phyloP scores from a whole-genome alignment of 2,329 filamentous ascomycete species.

The Helotiales sp. region DNA sequence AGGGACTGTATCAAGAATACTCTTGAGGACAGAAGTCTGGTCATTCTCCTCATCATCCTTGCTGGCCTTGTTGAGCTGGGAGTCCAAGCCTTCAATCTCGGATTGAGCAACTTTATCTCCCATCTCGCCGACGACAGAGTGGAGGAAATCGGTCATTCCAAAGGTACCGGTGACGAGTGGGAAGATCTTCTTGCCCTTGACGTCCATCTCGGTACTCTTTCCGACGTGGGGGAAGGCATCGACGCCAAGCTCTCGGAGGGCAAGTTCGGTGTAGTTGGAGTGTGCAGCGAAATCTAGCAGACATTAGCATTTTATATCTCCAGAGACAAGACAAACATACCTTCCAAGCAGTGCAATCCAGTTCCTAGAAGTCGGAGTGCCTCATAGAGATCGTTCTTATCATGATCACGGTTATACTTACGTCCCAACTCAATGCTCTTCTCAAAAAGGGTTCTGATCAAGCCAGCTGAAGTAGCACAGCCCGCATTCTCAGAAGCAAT shows the following conservation, averaged over 20 bases:
- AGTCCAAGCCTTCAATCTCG: slow-evolving; percentile 21
- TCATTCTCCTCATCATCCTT: slow-evolving; percentile 19
- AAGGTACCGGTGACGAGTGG: slow-evolving; percentile 89
- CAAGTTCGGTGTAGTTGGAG: slow-evolving; percentile 88
- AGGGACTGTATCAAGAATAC: slow-evolving; percentile 20
- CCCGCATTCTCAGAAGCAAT: slow-evolving; percentile 79
- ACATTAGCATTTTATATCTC: background rate
- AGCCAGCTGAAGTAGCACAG: slow-evolving; percentile 78
- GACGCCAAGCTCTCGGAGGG: slow-evolving; percentile 82
- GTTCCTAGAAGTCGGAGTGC: slow-evolving; percentile 23
- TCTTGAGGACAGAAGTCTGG: slow-evolving; percentile 16
- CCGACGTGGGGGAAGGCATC: slow-evolving; percentile 87
- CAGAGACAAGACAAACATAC: background rate
- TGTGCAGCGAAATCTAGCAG: slow-evolving; percentile 79
- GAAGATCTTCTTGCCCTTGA: slow-evolving; percentile 74
- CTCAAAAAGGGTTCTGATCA: slow-evolving; percentile 73
- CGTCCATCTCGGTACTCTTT: slow-evolving; percentile 65
- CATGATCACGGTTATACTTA: slow-evolving; percentile 65
- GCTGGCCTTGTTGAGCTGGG: slow-evolving; percentile 16
- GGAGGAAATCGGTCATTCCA: slow-evolving; percentile 88
- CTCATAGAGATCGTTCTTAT: slow-evolving; percentile 67
- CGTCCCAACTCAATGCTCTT: slow-evolving; percentile 77
- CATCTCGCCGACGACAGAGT: slow-evolving; percentile 78
- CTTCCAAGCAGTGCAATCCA: slow-evolving; percentile 20
- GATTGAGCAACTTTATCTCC: slow-evolving; percentile 82